Base-by-base conservation (phyloP, 2,329 filamentous ascomycete species). In the Nakataea oryzae region DNA sequence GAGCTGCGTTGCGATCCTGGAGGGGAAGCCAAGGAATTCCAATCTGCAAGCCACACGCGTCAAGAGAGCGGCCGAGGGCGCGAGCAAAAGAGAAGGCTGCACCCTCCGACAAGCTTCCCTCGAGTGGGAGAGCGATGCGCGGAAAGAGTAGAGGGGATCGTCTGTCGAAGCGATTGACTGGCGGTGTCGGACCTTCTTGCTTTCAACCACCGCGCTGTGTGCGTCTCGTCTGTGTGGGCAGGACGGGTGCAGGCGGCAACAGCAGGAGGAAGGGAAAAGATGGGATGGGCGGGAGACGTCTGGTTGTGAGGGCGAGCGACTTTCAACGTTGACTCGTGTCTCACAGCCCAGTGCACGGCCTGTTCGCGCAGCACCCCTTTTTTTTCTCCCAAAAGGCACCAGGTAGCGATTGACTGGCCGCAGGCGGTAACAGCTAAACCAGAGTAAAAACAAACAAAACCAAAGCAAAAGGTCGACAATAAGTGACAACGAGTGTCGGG, bases 241-340 rank as follows among this genome's bases (percentile, higher is more conserved):
- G 26, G 26, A 11, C 26, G 28, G 54, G 27, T 67, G 66, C 56
- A 66, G 68, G 29, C 54, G 55, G 60, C n/a, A 47, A 47, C 41
- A 58, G 58, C 58, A 61, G 60, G 59, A 29, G 27, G 27, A 63
- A 64, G 61, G n/a, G 58, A 58, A 64, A 62, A 64, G 60, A 67
- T 59, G 54, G 62, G 63, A 57, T 29, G 41, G 34, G 59, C 59
- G 17, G 54, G 54, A 56, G 27, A 56, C 54, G n/a, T n/a, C n/a
- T n/a, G 21, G 41, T 50, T 50, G 17, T 50, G 21, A 5, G 17
- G 41, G 11, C 41, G 41, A 50, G 41, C 41, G 41, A 47, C 41
- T 47, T 8, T 14, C 41, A 50, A 50, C 41, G 41, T 50, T 50
- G 41, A 24, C 41, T 50, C 41, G 41, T 50, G 30, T 30, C 17